Base-by-base conservation (phyloP, 768 basidiomycete genomes). In the Kondoa malvinella region DNA sequence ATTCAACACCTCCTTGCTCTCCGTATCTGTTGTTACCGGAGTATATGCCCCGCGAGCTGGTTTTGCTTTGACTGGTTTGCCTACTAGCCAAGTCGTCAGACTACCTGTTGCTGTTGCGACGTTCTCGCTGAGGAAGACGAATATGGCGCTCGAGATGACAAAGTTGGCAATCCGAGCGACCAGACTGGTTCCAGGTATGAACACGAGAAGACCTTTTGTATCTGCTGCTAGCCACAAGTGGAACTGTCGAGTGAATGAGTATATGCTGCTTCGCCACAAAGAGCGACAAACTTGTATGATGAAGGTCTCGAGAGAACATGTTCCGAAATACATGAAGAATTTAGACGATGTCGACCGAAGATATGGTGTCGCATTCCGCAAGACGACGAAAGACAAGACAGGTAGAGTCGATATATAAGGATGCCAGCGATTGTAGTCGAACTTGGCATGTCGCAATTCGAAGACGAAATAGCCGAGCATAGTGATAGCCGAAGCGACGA, bases 241-340 rank as follows among this genome's bases (percentile, higher is more conserved):
- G 34, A 70, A 50, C 14, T n/a, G 57, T 25, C 15, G 21, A n/a
- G 32, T 16, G 33, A 15, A 29, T 31, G 2, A 29, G 29, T 26
- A 21, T 25, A 57, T n/a, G 14, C 15, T 16, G n/a, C 26, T 31
- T 27, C 16, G 27, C 67, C 67, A 60, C 58, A 70, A 70, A 70
- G 69, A 71, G 16, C 69, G 64, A 73, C 89, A 89, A 76, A 85
- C 92, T 75, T 94, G 90, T 68, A 92, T 83, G 74, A 92, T 87
- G 76, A 92, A 95, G 0, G 89, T 87, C 77, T 95, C 91, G 66
- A 94, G 81, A 2, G 89, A 92, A 66, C 88, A 91, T 75, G 80
- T 84, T 56, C 91, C 91, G 64, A 92, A 81, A 78, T 88, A 89
- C 29, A 84, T 84, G 78, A 91, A 92, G 31, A 83, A 77, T 16